A percentile compares a stretch with the other conserved stretches of the same genome.
These are phyloP conservation scores for Alternaria brassicicola DNA, from an alignment of 2,329 filamentous ascomycete species.

Conservation along the genomic window DNA sequence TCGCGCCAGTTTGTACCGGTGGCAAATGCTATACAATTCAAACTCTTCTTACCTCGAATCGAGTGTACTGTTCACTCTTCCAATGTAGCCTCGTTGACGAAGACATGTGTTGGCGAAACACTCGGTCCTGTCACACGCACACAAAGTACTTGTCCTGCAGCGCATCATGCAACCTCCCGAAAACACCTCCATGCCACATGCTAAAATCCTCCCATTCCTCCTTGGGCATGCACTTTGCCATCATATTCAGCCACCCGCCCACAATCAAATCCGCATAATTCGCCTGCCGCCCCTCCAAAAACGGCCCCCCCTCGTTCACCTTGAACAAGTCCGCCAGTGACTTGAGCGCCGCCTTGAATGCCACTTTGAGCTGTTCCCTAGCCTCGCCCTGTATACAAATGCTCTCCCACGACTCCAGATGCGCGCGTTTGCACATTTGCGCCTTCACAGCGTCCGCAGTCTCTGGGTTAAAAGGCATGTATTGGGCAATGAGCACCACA, in stretches of 20 bases:
- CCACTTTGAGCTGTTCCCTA: conserved; percentile 47
- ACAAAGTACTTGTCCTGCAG: conserved; percentile 33
- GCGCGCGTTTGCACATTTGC: conserved; percentile 57
- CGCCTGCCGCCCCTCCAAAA: conserved; percentile 53
- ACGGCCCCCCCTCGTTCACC: conserved; percentile 53
- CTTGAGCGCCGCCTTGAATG: conserved; percentile 52
- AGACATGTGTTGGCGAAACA: neutral
- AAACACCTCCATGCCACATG: conserved; percentile 59
- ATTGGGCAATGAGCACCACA: conserved; percentile 48
- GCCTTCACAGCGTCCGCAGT: conserved; percentile 54
- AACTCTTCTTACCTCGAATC: neutral
- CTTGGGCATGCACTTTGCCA: conserved; percentile 48
- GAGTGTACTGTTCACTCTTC: neutral
- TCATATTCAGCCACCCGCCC: conserved; percentile 62
- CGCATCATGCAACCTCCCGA: conserved; percentile 59
- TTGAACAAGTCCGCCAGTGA: conserved; percentile 53
- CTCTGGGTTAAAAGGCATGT: conserved; percentile 59
- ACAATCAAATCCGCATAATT: conserved; percentile 65
- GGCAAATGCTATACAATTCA: neutral
- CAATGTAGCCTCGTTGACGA: too few species aligned
- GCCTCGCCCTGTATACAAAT: conserved; percentile 46
- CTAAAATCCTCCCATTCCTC: conserved; percentile 57
- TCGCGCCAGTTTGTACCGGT: neutral
- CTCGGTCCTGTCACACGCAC: neutral
- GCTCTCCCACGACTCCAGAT: conserved; percentile 55